Percentiles rank a stretch among this genome's conserved stretches.
phyloP scores from a whole-genome alignment of 2,329 filamentous ascomycete genomes.

The Talaromyces sp. region DNA sequence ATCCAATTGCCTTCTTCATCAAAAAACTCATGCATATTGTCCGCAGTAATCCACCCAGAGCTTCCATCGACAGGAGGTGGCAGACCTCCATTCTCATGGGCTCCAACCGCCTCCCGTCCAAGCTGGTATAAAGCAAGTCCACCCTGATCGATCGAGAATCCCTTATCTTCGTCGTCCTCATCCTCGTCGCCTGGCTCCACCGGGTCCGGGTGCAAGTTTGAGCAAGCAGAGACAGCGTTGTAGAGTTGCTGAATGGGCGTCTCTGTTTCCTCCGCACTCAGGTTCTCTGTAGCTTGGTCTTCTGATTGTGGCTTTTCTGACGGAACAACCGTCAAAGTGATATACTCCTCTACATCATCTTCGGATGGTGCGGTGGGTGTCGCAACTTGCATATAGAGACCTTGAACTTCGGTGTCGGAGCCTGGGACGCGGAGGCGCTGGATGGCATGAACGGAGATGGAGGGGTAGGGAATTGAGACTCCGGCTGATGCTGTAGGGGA shows the following conservation, averaged over 20 bases:
- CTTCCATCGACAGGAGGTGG: constrained; percentile 53
- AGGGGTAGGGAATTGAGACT: constrained; percentile 51
- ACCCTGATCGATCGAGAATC: constrained; percentile 10
- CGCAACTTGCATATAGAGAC: constrained; percentile 53
- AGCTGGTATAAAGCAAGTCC: constrained; percentile 36
- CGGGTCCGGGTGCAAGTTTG: constrained; percentile 53
- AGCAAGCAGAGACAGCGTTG: constrained; percentile 50
- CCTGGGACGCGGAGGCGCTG: constrained; percentile 45
- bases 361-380: constrained; percentile 29
- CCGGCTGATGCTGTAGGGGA: constrained; percentile 38
- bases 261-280: constrained; percentile 35
- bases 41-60: constrained; percentile 71
- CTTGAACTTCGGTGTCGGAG: constrained; percentile 39
- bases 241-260: constrained; percentile 47
- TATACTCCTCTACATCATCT: constrained; percentile 46
- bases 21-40: constrained; percentile 84
- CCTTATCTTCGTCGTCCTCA: constrained; percentile 32
- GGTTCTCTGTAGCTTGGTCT: constrained; percentile 22
- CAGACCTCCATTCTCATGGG: constrained; percentile 39
- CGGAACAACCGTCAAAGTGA: constrained; percentile 48
- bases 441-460: constrained; percentile 53
- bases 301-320: constrained; percentile 14
- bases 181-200: constrained; percentile 40
- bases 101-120: constrained; percentile 20
- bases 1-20: constrained; percentile 81